These are phyloP conservation scores for Russula abietina DNA, from an alignment of 768 basidiomycete species.

Conservation along the genomic window DNA sequence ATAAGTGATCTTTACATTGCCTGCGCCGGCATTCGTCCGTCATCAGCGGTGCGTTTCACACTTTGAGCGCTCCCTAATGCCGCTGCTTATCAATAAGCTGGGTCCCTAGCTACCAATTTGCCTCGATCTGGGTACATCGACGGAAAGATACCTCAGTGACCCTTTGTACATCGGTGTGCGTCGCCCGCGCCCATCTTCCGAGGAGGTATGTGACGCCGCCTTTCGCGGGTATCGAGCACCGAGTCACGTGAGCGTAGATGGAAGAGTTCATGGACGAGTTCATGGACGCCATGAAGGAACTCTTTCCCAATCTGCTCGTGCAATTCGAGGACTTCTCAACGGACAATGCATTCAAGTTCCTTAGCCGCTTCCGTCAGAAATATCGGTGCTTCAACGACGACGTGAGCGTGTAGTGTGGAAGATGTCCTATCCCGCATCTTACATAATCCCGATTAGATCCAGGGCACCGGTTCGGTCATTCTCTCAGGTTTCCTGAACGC, in stretches of 20 bases:
- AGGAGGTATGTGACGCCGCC: constrained; percentile 28
- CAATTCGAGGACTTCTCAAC: constrained; percentile 95
- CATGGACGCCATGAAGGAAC: constrained; percentile 70
- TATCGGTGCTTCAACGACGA: constrained; percentile 85
- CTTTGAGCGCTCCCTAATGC: background rate
- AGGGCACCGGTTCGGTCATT: constrained; percentile 81
- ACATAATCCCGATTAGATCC: constrained; percentile 14
- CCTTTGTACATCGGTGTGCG: constrained; percentile 86
- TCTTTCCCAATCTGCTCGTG: constrained; percentile 76
- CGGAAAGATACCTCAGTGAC: constrained; percentile 69
- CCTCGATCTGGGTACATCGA: constrained; percentile 88
- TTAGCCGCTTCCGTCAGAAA: constrained; percentile 64
- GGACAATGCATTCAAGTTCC: constrained; percentile 84
- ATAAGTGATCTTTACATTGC: constrained; percentile 10
- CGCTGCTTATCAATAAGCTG: background rate
- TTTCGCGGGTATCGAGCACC: constrained; percentile 31
- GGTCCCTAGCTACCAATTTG: constrained; percentile 50
- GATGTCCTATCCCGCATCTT: background rate
- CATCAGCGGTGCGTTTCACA: constrained; percentile 49
- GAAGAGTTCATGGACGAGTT: constrained; percentile 89
- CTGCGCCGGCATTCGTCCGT: constrained; percentile 56
- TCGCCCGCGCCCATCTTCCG: constrained; percentile 26
- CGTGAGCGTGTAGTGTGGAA: constrained; percentile 44
- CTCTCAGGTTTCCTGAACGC: constrained; percentile 88
- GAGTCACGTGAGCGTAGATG: constrained; percentile 52